Conservation (phyloP, 352 stramenopile species). For the Pythium aristosporum region DNA sequence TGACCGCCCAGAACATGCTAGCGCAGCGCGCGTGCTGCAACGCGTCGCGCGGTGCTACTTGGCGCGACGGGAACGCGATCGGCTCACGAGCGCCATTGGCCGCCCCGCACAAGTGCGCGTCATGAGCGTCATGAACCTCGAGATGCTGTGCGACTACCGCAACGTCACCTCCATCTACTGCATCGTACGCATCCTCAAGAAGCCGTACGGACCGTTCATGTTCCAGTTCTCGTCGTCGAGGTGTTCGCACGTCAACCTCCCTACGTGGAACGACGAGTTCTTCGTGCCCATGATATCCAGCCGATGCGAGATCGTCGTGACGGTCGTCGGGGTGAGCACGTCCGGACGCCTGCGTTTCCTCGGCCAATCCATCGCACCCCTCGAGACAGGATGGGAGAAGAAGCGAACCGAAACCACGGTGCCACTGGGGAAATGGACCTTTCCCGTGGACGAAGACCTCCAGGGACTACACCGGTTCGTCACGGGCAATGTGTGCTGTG, state of each 20-base stretch:
- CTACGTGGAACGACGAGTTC: conserved; percentile 62
- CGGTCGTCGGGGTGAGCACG: conserved; percentile 64
- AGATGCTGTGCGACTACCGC: conserved; percentile 79
- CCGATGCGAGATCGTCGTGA: conserved; percentile 79
- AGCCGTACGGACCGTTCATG: conserved; percentile 85
- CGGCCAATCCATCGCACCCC: conserved; percentile 54
- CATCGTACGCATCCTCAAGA: conserved; percentile 84
- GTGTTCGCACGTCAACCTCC: conserved; percentile 54
- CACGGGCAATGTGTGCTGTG: conserved; percentile 52
- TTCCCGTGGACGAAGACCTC: conserved; percentile 70
- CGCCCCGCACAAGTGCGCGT: conserved; percentile 64
- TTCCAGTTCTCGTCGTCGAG: conserved; percentile 75
- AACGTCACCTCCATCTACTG: conserved; percentile 67
- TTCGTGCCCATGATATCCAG: conserved; percentile 82
- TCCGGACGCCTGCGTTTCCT: conserved; percentile 59
- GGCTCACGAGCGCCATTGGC: conserved; percentile 44
- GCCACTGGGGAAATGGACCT: conserved; percentile 74
- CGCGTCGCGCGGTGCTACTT: conserved; percentile 38
- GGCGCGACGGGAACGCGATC: conserved; percentile 29
- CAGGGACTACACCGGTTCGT: conserved; percentile 69
- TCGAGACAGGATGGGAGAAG: conserved; percentile 69
- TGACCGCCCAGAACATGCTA: conserved; percentile 35
- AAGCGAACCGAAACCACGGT: conserved; percentile 32
- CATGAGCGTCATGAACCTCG: conserved; percentile 39
- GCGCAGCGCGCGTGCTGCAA: conserved; percentile 38